Percentiles rank a stretch among this genome's conserved stretches.
These are phyloP conservation scores for Larix kaempferi DNA, from an alignment of 75 land plant genomes.

Conservation along the genomic window DNA sequence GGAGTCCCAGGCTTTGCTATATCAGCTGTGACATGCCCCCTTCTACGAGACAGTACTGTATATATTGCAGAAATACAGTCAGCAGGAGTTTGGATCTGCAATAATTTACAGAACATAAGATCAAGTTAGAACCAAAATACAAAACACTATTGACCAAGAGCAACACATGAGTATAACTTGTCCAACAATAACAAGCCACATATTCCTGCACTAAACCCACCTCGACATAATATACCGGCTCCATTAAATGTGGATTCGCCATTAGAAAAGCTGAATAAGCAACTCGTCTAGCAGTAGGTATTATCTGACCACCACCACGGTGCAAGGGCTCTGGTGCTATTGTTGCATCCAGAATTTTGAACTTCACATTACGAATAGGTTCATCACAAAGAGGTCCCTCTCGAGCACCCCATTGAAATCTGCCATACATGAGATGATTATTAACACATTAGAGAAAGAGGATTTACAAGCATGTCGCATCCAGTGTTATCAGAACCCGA, in stretches of 20 bases:
- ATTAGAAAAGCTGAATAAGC: conserved; percentile 98
- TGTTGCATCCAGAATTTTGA: conserved; percentile 94
- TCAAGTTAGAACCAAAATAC: background rate
- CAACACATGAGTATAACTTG: background rate
- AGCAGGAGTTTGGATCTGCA: conserved; percentile 99
- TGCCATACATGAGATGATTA: conserved; percentile 16
- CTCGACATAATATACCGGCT: conserved; percentile 99
- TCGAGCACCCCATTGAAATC: conserved; percentile 99
- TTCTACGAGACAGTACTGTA: conserved; percentile 86
- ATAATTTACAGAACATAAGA: background rate
- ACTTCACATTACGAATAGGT: conserved; percentile 98
- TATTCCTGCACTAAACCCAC: conserved; percentile 23
- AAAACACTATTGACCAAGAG: background rate
- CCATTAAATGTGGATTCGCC: conserved; percentile 98
- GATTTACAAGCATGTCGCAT: background rate
- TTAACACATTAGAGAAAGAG: background rate
- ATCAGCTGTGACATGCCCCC: conserved; percentile 99
- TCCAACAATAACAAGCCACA: background rate
- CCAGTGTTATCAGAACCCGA: background rate
- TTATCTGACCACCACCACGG: conserved; percentile 98
- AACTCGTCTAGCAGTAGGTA: conserved; percentile 98
- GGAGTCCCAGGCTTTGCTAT: conserved; percentile 98
- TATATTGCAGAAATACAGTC: conserved; percentile 98
- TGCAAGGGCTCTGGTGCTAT: conserved; percentile 97
- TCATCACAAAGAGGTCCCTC: conserved; percentile 99